These are phyloP conservation scores for Leccinum arenicola DNA, from an alignment of 768 basidiomycete genomes.

Conservation along the genomic window DNA sequence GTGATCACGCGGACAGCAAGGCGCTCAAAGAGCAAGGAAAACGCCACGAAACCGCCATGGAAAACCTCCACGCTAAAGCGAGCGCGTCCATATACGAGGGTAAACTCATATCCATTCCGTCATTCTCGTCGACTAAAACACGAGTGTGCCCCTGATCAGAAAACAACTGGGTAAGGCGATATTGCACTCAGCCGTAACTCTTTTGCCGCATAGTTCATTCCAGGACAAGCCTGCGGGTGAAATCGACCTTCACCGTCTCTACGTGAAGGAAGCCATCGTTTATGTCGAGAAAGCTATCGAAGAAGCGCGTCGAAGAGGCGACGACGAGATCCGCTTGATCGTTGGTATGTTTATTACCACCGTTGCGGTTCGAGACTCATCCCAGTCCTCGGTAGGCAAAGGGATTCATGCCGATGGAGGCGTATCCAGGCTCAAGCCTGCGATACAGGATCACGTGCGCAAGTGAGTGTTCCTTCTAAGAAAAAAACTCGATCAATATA, in stretches of 20 bases:
- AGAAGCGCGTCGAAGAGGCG: constrained; percentile 58
- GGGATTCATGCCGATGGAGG: constrained; percentile 82
- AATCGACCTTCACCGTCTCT: constrained; percentile 88
- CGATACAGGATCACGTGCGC: constrained; percentile 78
- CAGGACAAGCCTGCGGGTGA: constrained; percentile 65
- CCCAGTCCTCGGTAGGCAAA: constrained; percentile 52
- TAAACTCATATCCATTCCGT: constrained; percentile 33
- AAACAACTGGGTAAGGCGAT: constrained; percentile 60
- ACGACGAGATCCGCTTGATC: constrained; percentile 69
- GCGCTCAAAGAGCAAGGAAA: constrained; percentile 73
- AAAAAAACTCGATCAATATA: background rate
- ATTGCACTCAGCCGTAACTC: background rate
- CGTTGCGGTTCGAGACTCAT: background rate
- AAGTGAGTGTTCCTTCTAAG: constrained; percentile 45
- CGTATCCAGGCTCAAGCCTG: constrained; percentile 83
- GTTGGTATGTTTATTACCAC: constrained; percentile 57
- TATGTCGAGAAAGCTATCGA: constrained; percentile 69
- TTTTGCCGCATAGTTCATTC: background rate
- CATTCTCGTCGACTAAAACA: background rate
- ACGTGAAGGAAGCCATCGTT: constrained; percentile 86
- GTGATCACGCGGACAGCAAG: too few species aligned
- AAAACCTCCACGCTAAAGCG: constrained; percentile 73
- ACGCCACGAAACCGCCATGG: constrained; percentile 71
- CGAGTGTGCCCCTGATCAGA: constrained; percentile 37
- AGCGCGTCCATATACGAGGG: constrained; percentile 76